Percentiles rank a stretch among this genome's conserved stretches.
These are phyloP conservation scores for Fusarium chuoi DNA, from an alignment of 2,329 filamentous ascomycete genomes.

Conservation along the genomic window DNA sequence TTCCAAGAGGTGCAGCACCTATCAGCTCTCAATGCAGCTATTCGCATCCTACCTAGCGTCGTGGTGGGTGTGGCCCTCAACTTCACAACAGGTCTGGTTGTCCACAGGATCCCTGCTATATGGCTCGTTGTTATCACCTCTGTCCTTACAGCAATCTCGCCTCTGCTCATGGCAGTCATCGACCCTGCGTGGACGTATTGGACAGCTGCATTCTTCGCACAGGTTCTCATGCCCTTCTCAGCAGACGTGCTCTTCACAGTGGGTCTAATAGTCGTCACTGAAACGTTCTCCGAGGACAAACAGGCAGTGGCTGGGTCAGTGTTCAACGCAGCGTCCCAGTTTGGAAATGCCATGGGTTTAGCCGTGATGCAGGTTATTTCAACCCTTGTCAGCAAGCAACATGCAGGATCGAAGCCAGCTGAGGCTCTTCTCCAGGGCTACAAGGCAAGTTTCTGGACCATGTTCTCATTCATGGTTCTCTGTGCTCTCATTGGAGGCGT, in stretches of 20 bases:
- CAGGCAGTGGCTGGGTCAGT: slow-evolving; percentile 70
- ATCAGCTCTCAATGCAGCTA: slow-evolving; percentile 55
- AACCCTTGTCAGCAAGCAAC: slow-evolving; percentile 50
- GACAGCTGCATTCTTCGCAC: slow-evolving; percentile 57
- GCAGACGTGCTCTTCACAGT: slow-evolving; percentile 66
- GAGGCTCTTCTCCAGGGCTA: slow-evolving; percentile 59
- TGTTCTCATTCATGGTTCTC: slow-evolving; percentile 59
- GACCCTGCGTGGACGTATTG: slow-evolving; percentile 61
- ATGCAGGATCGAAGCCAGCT: slow-evolving; percentile 37
- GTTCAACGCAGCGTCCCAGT: slow-evolving; percentile 68
- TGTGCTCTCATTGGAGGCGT: slow-evolving; percentile 51
- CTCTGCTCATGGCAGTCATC: slow-evolving; percentile 66
- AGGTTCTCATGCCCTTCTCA: slow-evolving; percentile 55
- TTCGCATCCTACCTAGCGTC: slow-evolving; percentile 56
- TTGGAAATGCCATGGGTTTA: slow-evolving; percentile 63
- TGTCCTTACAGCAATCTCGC: slow-evolving; percentile 55
- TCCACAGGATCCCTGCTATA: slow-evolving; percentile 54
- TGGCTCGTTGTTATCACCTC: slow-evolving; percentile 55
- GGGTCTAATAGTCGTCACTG: slow-evolving; percentile 63
- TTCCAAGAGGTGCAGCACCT: slow-evolving; percentile 62
- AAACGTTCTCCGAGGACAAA: slow-evolving; percentile 64
- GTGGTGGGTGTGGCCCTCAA: slow-evolving; percentile 57
- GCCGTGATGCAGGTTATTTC: slow-evolving; percentile 59
- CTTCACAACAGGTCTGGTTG: slow-evolving; percentile 56
- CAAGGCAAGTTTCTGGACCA: slow-evolving; percentile 61